Evolutionary conservation across 1,284 basidiomycete genomes (phyloP), one percentile per base, ranked within the genome.

Genomic region (Microbotryum saponariae): DNA sequence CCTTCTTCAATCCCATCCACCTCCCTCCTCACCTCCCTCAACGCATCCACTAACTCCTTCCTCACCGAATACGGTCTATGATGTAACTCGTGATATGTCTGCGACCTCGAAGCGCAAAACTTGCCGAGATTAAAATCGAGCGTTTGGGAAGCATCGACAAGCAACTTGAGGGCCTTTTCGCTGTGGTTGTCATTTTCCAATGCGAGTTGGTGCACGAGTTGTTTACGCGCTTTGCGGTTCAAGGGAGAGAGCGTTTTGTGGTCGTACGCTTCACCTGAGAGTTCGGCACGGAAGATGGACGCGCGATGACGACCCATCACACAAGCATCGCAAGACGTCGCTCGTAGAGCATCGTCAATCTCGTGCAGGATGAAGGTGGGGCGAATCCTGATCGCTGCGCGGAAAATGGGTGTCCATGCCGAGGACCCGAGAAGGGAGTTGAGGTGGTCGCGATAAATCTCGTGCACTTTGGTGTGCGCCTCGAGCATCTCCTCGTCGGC

Each of bases 341-440:
- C 58, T 1, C 25, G 4, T 9, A 53, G 53, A 9, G 21, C 29
- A 8, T 27, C 27, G 4, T 10, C 25, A 8, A 64, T 31, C 6
- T 52, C 48, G 2, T 46, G 25, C 14, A 59, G 6, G 6, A 12
- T 16, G 18, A 58, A 33, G 14, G 50, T 48, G 2, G 65, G 65
- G 1, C 58, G 48, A 1, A 42, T 21, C 16, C 62, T 56, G 49
- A 67, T 18, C 1, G 44, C 56, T 2, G 55, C n/a, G 31, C 54
- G 31, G 56, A 67, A 67, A 2, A 31, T 31, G 25, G 60, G 58
- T 42, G 51, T 59, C 65, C 65, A 67, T 5, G 63, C 65, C 2
- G 47, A 46, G 14, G 60, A 62, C 9, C 25, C 49, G 21, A 67
- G 23, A 20, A 59, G 37, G 0, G 33, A 53, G 3, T 56, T 14